Percentiles rank a stretch among this genome's conserved stretches.
phyloP scores from a whole-genome alignment of 768 basidiomycete species.

The Lepiota venenata region DNA sequence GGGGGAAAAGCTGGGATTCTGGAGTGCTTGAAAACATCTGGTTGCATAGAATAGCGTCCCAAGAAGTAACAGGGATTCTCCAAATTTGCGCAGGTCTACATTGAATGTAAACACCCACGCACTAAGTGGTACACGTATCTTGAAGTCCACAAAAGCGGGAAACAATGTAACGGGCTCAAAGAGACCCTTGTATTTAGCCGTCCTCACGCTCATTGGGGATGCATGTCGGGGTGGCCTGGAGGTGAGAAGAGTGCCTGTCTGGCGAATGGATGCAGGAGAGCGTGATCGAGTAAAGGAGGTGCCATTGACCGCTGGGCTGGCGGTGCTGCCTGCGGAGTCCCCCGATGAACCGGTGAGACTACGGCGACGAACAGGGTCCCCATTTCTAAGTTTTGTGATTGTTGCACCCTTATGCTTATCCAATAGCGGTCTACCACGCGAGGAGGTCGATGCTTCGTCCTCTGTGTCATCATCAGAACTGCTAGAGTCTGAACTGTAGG shows the following conservation, averaged over 20 bases:
- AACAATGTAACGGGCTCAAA: constrained; percentile 32
- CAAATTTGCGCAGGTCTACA: constrained; percentile 60
- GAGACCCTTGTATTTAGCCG: constrained; percentile 1
- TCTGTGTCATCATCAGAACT: constrained; percentile 60
- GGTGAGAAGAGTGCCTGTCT: constrained; percentile 21
- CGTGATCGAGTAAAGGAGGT: constrained; percentile 68
- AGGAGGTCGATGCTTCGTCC: constrained; percentile 33
- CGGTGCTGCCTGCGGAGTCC: constrained; percentile 33
- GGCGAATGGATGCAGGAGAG: constrained; percentile 50
- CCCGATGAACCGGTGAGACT: constrained; percentile 33
- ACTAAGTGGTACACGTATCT: constrained; percentile 40
- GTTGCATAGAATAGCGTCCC: constrained; percentile 57
- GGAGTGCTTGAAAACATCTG: constrained; percentile 35
- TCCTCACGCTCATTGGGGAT: constrained; percentile 7
- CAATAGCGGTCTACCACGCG: constrained; percentile 42
- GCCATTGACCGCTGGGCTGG: constrained; percentile 17
- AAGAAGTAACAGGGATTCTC: constrained; percentile 65
- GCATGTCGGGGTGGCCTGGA: constrained; percentile 8
- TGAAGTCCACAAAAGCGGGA: constrained; percentile 45
- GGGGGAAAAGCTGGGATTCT: constrained; percentile 23
- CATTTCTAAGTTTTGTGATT: constrained; percentile 15
- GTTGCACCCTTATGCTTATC: constrained; percentile 13
- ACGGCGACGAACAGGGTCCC: constrained; percentile 18
- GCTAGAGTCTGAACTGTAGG: constrained; percentile 46
- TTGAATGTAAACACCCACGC: constrained; percentile 41